These are phyloP conservation scores for Trametes hirsuta DNA, from an alignment of 1,284 basidiomycete species.

Conservation along the genomic window DNA sequence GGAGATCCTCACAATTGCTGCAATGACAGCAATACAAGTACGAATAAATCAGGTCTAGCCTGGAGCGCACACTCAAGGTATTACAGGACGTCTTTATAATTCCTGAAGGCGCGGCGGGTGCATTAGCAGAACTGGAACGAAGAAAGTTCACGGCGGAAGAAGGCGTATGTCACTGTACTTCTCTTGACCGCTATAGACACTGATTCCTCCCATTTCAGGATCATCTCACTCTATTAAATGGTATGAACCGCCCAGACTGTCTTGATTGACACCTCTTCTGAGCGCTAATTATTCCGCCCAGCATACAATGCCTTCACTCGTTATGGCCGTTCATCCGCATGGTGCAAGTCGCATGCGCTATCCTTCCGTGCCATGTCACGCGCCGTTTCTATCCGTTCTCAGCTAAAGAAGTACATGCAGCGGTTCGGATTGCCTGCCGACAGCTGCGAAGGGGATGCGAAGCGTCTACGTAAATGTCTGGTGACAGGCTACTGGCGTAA, in stretches of 20 bases:
- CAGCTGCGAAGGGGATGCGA: slow-evolving; percentile 86
- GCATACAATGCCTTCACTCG: slow-evolving; percentile 91
- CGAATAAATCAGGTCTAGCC: slow-evolving; percentile 11
- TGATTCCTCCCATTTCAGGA: slow-evolving; percentile 55
- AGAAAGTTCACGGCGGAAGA: slow-evolving; percentile 97
- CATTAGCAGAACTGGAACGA: slow-evolving; percentile 86
- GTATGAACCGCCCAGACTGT: slow-evolving; percentile 39
- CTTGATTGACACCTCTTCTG: neutral
- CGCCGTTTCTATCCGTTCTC: slow-evolving; percentile 89
- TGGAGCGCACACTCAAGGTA: neutral
- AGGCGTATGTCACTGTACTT: slow-evolving; percentile 62
- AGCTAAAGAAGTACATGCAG: slow-evolving; percentile 91
- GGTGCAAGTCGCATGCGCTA: slow-evolving; percentile 92
- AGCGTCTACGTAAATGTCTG: slow-evolving; percentile 80
- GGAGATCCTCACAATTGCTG: slow-evolving; percentile 93
- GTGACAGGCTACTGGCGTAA: slow-evolving; percentile 95
- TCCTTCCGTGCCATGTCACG: slow-evolving; percentile 93
- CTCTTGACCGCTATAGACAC: neutral
- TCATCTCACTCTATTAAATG: slow-evolving; percentile 90
- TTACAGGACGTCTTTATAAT: slow-evolving; percentile 85
- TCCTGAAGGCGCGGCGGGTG: slow-evolving; percentile 82
- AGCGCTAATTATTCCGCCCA: slow-evolving; percentile 35
- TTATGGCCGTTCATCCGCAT: slow-evolving; percentile 82
- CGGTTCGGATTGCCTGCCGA: slow-evolving; percentile 80
- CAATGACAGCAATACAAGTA: slow-evolving; percentile 92